phyloP scores from a whole-genome alignment of 768 basidiomycete genomes.

The Pisolithus tinctorius region DNA sequence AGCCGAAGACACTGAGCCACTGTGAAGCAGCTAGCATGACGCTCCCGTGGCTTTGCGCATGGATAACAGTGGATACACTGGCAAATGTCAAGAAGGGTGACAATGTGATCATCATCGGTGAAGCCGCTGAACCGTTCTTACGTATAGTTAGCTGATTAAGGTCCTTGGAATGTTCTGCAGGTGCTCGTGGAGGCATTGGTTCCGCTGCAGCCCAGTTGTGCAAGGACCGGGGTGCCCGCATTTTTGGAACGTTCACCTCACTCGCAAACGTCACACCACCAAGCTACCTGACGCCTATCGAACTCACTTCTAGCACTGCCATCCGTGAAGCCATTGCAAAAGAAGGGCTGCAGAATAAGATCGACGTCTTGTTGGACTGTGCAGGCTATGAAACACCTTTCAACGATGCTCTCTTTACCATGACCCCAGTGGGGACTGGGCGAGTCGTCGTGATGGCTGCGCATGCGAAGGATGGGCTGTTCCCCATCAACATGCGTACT shows the following conservation, averaged over 20 bases:
- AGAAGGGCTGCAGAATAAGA: constrained; percentile 21
- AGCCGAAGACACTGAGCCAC: constrained; percentile 22
- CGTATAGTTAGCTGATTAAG: background rate
- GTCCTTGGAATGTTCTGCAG: constrained; percentile 5
- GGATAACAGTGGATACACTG: constrained; percentile 31
- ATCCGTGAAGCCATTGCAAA: constrained; percentile 24
- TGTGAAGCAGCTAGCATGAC: constrained; percentile 26
- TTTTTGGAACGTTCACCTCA: constrained; percentile 31
- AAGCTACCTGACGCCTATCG: constrained; percentile 26
- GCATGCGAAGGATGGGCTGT: constrained; percentile 26
- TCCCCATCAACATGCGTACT: constrained; percentile 24
- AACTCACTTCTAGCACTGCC: constrained; percentile 23
- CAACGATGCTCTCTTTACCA: constrained; percentile 28
- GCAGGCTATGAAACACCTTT: constrained; percentile 27
- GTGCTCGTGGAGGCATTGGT: constrained; percentile 30
- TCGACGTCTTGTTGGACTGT: constrained; percentile 28
- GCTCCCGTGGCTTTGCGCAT: constrained; percentile 29
- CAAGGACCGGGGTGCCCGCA: constrained; percentile 22
- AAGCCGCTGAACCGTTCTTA: background rate
- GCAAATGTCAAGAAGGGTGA: constrained; percentile 26
- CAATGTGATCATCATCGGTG: constrained; percentile 29
- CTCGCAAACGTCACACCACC: constrained; percentile 18
- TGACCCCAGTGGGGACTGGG: constrained; percentile 26
- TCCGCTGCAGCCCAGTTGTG: constrained; percentile 29
- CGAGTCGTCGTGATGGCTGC: constrained; percentile 31